Evolutionary conservation across 2,329 filamentous ascomycete genomes (phyloP).

Genomic region (Aspergillus melleus): DNA sequence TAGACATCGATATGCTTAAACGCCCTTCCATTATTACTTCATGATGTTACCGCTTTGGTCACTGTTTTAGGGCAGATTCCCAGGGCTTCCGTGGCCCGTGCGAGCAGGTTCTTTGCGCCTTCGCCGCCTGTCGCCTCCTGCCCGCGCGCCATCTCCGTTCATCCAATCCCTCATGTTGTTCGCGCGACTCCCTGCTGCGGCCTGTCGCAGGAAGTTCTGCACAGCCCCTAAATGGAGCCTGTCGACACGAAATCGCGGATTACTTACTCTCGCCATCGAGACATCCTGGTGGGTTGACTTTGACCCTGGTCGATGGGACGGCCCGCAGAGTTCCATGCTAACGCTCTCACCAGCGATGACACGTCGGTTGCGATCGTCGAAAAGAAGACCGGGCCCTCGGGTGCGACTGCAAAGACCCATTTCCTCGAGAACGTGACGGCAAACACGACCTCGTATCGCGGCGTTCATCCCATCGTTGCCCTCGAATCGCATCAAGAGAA

Average conservation of each 20-base stretch:
- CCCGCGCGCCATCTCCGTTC: neutral
- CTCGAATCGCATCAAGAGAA: constrained; percentile 72
- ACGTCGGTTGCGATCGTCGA: constrained; percentile 83
- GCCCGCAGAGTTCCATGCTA: neutral
- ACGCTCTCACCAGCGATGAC: constrained; percentile 66
- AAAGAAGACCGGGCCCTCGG: constrained; percentile 39
- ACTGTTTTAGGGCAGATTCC: constrained; percentile 21
- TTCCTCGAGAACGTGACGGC: constrained; percentile 82
- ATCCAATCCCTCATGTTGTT: constrained; percentile 26
- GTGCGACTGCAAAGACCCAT: constrained; percentile 57
- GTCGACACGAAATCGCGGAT: constrained; percentile 19
- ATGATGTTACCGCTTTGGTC: neutral
- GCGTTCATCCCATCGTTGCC: constrained; percentile 77
- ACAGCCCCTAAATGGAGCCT: constrained; percentile 6
- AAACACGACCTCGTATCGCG: constrained; percentile 71
- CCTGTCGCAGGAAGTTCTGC: constrained; percentile 21
- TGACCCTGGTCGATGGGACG: neutral
- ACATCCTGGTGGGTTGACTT: constrained; percentile 42
- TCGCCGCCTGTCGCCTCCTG: constrained; percentile 2
- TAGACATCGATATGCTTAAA: neutral
- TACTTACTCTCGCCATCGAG: constrained; percentile 50
- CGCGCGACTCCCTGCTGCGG: constrained; percentile 15
- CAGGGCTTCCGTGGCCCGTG: constrained; percentile 34
- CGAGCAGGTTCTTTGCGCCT: constrained; percentile 23
- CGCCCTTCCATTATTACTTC: too few relatives aligned